Evolutionary conservation across 805 yeast species (phyloP), one percentile per base, ranked within the genome.

Genomic region (Pichia phayaonensis): DNA sequence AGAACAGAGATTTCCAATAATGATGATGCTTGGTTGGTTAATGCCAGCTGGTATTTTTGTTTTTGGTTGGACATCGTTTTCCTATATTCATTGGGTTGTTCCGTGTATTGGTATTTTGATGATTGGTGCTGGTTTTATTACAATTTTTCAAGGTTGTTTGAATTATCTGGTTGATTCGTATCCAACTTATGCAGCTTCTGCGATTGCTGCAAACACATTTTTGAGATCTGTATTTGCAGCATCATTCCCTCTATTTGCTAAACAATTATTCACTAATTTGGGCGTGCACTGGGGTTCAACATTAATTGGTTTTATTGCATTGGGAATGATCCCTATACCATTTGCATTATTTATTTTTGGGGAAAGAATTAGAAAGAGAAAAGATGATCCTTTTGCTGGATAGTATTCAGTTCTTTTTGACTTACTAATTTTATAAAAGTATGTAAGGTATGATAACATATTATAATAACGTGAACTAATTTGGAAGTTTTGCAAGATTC

Each of bases 281-380:
- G 83, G 83, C 16, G 81, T 81, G 57, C 86, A 86, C 8, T 84
- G 89, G 89, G 86, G 87, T 36, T 77, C 79, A 59, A 76, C 86
- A 0, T 61, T 84, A 56, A 79, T 82, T 62, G 89, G 77, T 0
- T 69, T 81, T 44, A 64, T 83, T 49, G 83, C 77, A 8, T 52
- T 81, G n/a, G 73, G 73, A 0, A 67, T 83, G 48, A 65, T 83
- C 13, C 89, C 90, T 2, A 79, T 79, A 69, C 89, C 90, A 3
- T 59, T 80, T 18, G 73, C 78, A 50, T 79, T 84, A 34, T 71
- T 70, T 48, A 66, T 71, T 44, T 72, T 76, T 49, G 90, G 89
- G 11, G 83, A 79, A 56, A 26, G 40, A 20, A 52, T 56, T 12
- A 42, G 59, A 24, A 39, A 44, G 8, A 81, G 81, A 2, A 81